phyloP scores from a whole-genome alignment of 208 protist species.

The Leishmania martiniquensis region DNA sequence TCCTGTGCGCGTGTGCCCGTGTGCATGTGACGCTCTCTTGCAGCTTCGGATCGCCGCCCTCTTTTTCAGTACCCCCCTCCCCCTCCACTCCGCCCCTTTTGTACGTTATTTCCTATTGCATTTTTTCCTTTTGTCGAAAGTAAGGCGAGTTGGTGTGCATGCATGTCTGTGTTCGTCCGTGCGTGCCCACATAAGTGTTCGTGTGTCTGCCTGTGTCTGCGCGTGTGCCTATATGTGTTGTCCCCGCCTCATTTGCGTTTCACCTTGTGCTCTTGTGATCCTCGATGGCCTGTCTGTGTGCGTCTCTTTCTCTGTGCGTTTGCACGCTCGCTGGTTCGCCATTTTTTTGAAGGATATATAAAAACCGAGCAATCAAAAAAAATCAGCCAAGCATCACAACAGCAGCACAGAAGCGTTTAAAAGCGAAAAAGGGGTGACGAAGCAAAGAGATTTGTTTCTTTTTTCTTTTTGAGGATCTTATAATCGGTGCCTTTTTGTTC shows the following conservation, averaged over 20 bases:
- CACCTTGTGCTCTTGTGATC: not conserved
- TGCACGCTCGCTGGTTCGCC: not conserved
- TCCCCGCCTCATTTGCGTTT: conserved; percentile 13
- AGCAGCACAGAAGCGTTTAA: not conserved
- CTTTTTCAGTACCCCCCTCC: no score
- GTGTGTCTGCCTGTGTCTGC: conserved; percentile 11
- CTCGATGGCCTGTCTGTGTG: not conserved
- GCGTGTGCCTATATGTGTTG: conserved; percentile 9
- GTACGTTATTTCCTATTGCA: not conserved
- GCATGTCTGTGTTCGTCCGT: conserved; percentile 3
- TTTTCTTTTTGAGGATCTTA: not conserved
- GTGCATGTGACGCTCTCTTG: not conserved
- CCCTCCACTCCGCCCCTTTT: no score
- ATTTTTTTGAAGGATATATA: no score
- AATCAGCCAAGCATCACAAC: not conserved
- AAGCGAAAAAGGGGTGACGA: not conserved
- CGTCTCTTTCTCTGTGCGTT: no score
- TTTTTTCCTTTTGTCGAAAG: conserved; percentile 10
- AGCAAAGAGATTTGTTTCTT: not conserved
- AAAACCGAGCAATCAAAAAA: not conserved
- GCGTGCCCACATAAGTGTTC: conserved; percentile 12
- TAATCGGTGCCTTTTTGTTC: not conserved
- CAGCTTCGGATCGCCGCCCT: not conserved
- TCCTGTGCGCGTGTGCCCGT: not conserved
- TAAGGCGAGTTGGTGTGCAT: conserved; percentile 13